Base-by-base conservation (phyloP, 805 yeast genomes). In the Yamadazyma kitorensis region DNA sequence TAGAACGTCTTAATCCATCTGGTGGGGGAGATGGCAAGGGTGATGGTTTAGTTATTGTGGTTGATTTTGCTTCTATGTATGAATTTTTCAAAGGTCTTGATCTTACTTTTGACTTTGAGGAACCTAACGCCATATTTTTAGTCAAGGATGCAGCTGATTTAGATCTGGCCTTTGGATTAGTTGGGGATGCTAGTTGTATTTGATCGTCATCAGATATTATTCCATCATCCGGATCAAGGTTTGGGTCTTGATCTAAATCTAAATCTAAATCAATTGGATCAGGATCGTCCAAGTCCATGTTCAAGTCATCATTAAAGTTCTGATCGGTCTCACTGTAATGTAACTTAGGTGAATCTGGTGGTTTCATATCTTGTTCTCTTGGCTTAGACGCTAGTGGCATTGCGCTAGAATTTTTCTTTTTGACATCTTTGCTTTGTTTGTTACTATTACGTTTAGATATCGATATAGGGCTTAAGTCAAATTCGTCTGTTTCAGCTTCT, bases 1-100 rank as follows among this genome's bases (percentile, higher is more conserved):
- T 66, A 0, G 95, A 83, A 43, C 85, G 63, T 43, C 95, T 66
- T 2, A 75, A 49, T 0, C 78, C 74, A 36, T 62, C 69, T 5
- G 68, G 68, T 5, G 70, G 70, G 1, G 72, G 71, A 4, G 70
- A 62, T 2, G 71, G 72, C 19, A 64, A 54, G 5, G 68, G 68
- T 26, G 61, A 52, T n/a, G 67, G 65, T 21, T 48, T 45, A 4
- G 33, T 27, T 19, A 33, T 33, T 15, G 33, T 16, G 5, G 24
- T 12, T 3, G 33, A 14, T n/a, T n/a, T 24, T n/a, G n/a, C n/a
- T n/a, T n/a, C n/a, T n/a, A n/a, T n/a, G n/a, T n/a, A n/a, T n/a
- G n/a, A n/a, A n/a, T n/a, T n/a, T n/a, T n/a, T n/a, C n/a, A n/a
- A n/a, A 7, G 14, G 19, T 6, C 17, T 24, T 2, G 29, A 11